A percentile compares a stretch with the other conserved stretches of the same genome.
phyloP scores from a whole-genome alignment of 805 yeast genomes.

The Nakazawaea pomicola region DNA sequence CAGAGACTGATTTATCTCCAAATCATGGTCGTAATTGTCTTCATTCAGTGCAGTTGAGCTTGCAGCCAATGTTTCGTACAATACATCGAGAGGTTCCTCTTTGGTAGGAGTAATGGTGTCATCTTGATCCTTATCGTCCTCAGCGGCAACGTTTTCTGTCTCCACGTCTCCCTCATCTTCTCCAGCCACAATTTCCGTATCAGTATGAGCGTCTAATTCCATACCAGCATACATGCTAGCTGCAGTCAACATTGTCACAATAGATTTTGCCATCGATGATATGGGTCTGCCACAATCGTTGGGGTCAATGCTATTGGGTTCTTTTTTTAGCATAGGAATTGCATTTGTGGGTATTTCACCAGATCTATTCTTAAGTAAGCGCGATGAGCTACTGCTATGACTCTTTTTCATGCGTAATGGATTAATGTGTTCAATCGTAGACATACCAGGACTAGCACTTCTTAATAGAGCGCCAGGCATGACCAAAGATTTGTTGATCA shows the following conservation, averaged over 20 bases:
- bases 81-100: conserved; percentile 9
- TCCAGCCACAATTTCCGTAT: conserved; percentile 26
- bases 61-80: no score
- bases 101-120: neutral
- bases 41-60: conserved; percentile 12
- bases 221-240: conserved; percentile 48
- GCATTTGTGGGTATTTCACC: neutral
- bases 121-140: conserved; percentile 6
- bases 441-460: neutral
- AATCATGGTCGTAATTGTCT: conserved; percentile 13
- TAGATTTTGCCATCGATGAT: conserved; percentile 43
- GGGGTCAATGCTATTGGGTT: no score
- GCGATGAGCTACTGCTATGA: neutral
- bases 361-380: neutral
- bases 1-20: neutral
- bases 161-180: conserved; percentile 21
- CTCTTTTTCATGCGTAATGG: neutral
- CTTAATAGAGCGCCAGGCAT: neutral
- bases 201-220: conserved; percentile 14
- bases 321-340: no score
- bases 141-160: conserved; percentile 5
- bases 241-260: conserved; percentile 51
- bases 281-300: conserved; percentile 16
- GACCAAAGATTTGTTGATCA: neutral
- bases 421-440: neutral